Evolutionary conservation across 331 rosid genomes (phyloP), one percentile per base, ranked within the genome.

Genomic region (Acacia concinna): DNA sequence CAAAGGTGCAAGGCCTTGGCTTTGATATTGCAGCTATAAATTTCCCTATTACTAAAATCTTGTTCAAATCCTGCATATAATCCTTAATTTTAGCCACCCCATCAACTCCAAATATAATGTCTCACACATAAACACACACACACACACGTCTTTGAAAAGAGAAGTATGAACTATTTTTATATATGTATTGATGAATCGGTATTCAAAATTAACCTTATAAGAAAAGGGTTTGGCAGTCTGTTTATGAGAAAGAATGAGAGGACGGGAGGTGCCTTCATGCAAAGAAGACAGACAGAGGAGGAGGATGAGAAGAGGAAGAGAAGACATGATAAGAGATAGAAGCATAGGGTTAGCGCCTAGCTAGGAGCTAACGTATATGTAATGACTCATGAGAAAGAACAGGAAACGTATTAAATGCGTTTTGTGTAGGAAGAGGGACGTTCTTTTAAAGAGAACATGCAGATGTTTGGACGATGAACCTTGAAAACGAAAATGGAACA

Each of bases 361-460:
- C 67, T 49, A 74, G 77, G 80, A 65, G 20, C 79, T 70, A 81
- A 62, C 75, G 91, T 84, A 91, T 88, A 82, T 85, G 94, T 84
- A 87, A 85, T 71, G 81, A 38, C 41, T 38, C n/a, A 38, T 38
- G 5, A 44, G n/a, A 71, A 32, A 46, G 85, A 71, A 70, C n/a
- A 47, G 79, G 66, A 60, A 75, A 83, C 54, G 91, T 85, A 89
- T 86, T 94, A 88, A 95, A 92, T 92, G 93, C 78, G 90, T 74
- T 80, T 86, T 82, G 89, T 81, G 51, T 82, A 86, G 83, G 82
- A 87, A 73, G 82, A 76, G 74, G 85, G 83, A 75, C 75, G 87
- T 87, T 84, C 86, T 86, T 86, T 41, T 5, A 49, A 90, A 88
- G 89, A 94, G 98, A 95, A 95, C 99, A 84, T 95, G 99, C 83